Conservation (phyloP, 805 yeast species). For the Lachancea cidri region DNA sequence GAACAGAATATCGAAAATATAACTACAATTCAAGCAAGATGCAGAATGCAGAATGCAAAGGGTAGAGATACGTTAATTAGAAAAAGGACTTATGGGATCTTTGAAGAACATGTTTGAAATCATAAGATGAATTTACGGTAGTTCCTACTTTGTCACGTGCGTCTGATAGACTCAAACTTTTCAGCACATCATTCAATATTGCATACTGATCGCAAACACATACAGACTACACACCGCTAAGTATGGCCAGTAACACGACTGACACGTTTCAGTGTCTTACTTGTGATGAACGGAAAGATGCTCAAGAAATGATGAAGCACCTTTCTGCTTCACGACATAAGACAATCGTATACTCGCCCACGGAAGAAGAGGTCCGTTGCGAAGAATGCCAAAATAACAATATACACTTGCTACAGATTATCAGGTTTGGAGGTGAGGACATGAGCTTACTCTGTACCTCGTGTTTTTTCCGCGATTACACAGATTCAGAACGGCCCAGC, state of each 20-base stretch:
- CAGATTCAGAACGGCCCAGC: conserved; percentile 37
- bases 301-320: conserved; percentile 46
- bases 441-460: conserved; percentile 44
- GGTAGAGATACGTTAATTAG: too few species aligned
- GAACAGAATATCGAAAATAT: background rate
- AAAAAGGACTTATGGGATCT: too few species aligned
- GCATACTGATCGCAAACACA: too few species aligned
- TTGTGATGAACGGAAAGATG: conserved; percentile 36
- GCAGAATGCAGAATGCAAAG: too few species aligned
- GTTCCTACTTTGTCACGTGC: too few species aligned
- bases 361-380: conserved; percentile 45
- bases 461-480: conserved; percentile 40
- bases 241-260: background rate
- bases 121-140: too few species aligned
- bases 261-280: conserved; percentile 40
- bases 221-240: background rate
- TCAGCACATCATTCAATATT: too few species aligned
- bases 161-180: too few species aligned
- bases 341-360: conserved; percentile 32
- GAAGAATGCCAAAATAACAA: conserved; percentile 52
- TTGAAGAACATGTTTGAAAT: too few species aligned
- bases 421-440: conserved; percentile 52
- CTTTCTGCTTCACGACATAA: conserved; percentile 50
- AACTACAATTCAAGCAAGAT: too few species aligned
- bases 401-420: conserved; percentile 46